phyloP scores from a whole-genome alignment of 2,329 filamentous ascomycete species.

The Rachicladosporium sp. region DNA sequence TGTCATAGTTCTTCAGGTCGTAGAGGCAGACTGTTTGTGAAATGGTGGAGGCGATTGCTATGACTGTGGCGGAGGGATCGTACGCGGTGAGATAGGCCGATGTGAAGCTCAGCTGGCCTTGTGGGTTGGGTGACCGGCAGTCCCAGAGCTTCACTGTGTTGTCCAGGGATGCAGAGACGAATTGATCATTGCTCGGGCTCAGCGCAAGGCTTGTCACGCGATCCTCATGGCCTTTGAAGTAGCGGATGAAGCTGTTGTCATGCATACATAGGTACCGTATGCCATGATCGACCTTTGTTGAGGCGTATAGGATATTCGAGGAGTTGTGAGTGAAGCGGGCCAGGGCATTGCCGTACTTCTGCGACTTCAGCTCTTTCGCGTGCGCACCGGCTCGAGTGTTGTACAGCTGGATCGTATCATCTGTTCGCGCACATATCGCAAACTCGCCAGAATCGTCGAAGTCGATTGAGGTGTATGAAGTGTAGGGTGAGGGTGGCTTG shows the following conservation, averaged over 20 bases:
- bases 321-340: slow-evolving; percentile 89
- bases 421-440: slow-evolving; percentile 79
- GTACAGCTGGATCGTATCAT: slow-evolving; percentile 92
- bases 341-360: slow-evolving; percentile 92
- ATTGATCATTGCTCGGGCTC: slow-evolving; percentile 77
- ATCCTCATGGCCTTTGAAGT: slow-evolving; percentile 82
- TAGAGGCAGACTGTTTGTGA: slow-evolving; percentile 77
- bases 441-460: slow-evolving; percentile 94
- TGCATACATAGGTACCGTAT: slow-evolving; percentile 82
- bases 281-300: slow-evolving; percentile 86
- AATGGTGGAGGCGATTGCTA: slow-evolving; percentile 74
- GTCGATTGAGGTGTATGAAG: slow-evolving; percentile 84
- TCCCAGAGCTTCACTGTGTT: slow-evolving; percentile 90
- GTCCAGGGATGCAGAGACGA: slow-evolving; percentile 83
- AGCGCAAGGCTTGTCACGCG: slow-evolving; percentile 73
- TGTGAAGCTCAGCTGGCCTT: slow-evolving; percentile 68
- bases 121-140: slow-evolving; percentile 63
- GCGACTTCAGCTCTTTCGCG: slow-evolving; percentile 79
- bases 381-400: slow-evolving; percentile 83
- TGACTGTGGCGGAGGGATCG: slow-evolving; percentile 83
- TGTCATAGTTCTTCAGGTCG: slow-evolving; percentile 87
- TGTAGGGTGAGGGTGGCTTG: slow-evolving; percentile 37
- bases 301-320: slow-evolving; percentile 86
- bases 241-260: slow-evolving; percentile 91
- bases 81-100: slow-evolving; percentile 75